phyloP scores from a whole-genome alignment of 2,329 filamentous ascomycete species.

The Colletotrichum falcatum region DNA sequence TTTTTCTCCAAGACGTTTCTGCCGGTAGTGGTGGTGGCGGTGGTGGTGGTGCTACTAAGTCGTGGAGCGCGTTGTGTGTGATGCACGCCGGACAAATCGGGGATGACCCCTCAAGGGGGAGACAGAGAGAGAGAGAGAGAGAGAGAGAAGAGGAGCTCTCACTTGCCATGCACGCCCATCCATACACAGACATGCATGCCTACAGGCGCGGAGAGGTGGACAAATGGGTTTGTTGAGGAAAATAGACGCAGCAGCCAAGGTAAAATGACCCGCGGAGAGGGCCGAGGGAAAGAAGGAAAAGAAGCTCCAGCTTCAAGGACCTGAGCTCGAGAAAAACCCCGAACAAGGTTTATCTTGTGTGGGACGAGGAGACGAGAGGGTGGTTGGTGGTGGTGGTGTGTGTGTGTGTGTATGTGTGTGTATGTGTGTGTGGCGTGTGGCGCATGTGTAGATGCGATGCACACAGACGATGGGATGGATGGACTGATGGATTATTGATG shows the following conservation, averaged over 20 bases:
- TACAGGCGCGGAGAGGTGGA: neutral
- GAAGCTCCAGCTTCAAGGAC: constrained; percentile 26
- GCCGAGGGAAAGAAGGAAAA: too few species aligned
- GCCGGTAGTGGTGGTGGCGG: neutral
- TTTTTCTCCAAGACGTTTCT: constrained; percentile 36
- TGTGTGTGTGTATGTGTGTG: too few species aligned
- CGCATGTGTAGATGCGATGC: constrained; percentile 8
- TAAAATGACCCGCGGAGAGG: constrained; percentile 28
- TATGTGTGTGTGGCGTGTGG: constrained; percentile 1
- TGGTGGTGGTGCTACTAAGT: neutral
- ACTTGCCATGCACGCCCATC: neutral
- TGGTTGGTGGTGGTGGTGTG: neutral
- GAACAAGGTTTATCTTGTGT: constrained; percentile 25
- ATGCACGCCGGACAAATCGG: constrained; percentile 26
- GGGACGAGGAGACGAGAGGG: neutral
- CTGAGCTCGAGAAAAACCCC: constrained; percentile 9
- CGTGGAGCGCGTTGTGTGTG: neutral
- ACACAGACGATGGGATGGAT: constrained; percentile 15
- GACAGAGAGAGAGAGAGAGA: too few species aligned
- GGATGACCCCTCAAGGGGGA: neutral
- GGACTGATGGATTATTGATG: too few species aligned
- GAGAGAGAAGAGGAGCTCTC: neutral
- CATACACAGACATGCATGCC: neutral
- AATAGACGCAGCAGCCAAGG: neutral
- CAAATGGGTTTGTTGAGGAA: neutral